phyloP scores from a whole-genome alignment of 805 yeast species.

The Metschnikowia borealis region DNA sequence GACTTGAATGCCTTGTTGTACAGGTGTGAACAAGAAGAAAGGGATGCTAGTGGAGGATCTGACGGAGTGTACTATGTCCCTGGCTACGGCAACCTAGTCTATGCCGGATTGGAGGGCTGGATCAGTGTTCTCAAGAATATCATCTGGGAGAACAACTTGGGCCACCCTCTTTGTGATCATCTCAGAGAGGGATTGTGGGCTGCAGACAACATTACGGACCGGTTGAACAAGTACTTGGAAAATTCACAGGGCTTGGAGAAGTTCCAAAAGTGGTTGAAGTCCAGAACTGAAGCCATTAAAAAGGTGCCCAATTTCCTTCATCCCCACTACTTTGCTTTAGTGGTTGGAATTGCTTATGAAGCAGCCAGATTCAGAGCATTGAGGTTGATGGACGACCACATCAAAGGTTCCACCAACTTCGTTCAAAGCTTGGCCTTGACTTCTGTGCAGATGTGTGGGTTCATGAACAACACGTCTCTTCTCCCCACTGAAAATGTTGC shows the following conservation, averaged over 20 bases:
- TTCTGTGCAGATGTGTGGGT: constrained; percentile 83
- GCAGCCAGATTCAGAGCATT: constrained; percentile 72
- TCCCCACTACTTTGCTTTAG: constrained; percentile 83
- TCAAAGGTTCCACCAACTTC: constrained; percentile 64
- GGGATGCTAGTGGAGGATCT: constrained; percentile 68
- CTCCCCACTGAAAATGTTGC: constrained; percentile 60
- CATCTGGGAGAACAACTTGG: constrained; percentile 68
- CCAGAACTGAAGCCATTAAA: constrained; percentile 60
- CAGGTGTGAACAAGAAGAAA: constrained; percentile 81
- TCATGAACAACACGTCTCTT: constrained; percentile 69
- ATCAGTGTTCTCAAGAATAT: constrained; percentile 59
- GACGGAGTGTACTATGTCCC: constrained; percentile 79
- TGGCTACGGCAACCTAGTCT: constrained; percentile 63
- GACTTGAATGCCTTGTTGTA: constrained; percentile 76
- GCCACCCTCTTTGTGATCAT: constrained; percentile 79
- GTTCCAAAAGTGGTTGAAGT: constrained; percentile 67
- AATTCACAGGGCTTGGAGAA: constrained; percentile 45
- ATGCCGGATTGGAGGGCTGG: constrained; percentile 96
- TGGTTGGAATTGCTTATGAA: constrained; percentile 79
- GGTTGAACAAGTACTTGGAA: constrained; percentile 54
- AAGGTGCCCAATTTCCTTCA: constrained; percentile 71
- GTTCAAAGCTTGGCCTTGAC: constrained; percentile 75
- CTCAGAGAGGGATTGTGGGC: constrained; percentile 88
- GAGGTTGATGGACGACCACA: constrained; percentile 46
- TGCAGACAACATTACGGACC: constrained; percentile 61